phyloP scores from a whole-genome alignment of 208 protist species.

The Acanthamoeba royreba region DNA sequence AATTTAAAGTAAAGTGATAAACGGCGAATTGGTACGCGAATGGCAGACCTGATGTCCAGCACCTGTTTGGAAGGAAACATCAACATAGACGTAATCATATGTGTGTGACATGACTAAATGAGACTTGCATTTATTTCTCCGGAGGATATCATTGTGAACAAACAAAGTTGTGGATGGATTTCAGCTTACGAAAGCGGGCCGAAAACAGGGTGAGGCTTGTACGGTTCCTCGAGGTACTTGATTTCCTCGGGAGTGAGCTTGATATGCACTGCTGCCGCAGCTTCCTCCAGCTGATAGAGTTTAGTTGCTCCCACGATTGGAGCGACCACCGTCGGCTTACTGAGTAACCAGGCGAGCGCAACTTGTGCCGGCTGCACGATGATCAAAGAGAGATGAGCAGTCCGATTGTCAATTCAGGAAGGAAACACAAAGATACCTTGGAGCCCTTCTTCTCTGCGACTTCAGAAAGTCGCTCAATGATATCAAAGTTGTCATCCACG shows the following conservation, averaged over 20 bases:
- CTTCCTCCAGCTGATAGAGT: slow-evolving; percentile 12
- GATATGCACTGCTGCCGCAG: neutral
- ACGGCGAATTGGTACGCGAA: too few species aligned
- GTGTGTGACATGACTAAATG: too few species aligned
- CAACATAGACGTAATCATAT: too few species aligned
- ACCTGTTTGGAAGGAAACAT: too few species aligned
- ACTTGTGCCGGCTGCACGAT: neutral
- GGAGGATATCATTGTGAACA: too few species aligned
- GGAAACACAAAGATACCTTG: neutral
- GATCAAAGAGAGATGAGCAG: neutral
- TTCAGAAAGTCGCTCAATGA: neutral
- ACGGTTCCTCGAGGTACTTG: neutral
- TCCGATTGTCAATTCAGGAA: neutral
- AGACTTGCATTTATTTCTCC: too few species aligned
- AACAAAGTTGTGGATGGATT: too few species aligned
- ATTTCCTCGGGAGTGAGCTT: slow-evolving; percentile 31
- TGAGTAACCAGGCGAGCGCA: slow-evolving; percentile 8
- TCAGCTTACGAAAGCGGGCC: neutral
- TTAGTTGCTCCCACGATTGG: slow-evolving; percentile 44
- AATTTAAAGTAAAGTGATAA: too few species aligned
- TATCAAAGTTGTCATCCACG: slow-evolving; percentile 15
- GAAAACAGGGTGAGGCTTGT: slow-evolving; percentile 29
- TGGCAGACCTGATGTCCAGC: too few species aligned
- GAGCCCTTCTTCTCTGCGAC: neutral
- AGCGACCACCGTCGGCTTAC: neutral